Evolutionary conservation across 495 filamentous ascomycete genomes (phyloP).

Genomic region (Trichocladium uniseriatum): DNA sequence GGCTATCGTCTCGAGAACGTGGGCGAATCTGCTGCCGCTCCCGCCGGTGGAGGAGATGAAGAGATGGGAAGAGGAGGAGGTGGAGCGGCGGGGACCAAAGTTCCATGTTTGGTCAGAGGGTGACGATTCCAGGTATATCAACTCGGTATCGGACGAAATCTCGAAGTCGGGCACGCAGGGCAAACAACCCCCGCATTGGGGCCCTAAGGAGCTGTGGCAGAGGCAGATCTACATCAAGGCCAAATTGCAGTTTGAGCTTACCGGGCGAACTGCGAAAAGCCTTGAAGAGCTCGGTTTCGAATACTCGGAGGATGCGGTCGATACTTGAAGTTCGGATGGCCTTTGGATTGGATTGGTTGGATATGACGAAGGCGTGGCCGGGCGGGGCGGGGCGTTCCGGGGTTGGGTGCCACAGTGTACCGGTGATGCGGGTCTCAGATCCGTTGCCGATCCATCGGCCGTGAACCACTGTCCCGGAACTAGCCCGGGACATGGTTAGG

Average conservation of each 20-base stretch:
- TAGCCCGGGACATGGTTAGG: no score
- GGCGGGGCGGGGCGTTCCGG: no score
- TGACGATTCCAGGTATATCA: constrained; percentile 68
- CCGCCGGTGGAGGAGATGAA: constrained; percentile 56
- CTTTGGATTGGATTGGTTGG: no score
- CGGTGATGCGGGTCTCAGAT: no score
- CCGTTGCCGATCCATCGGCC: no score
- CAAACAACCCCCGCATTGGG: constrained; percentile 61
- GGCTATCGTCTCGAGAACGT: constrained; percentile 65
- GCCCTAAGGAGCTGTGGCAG: constrained; percentile 54
- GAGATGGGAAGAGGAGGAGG: constrained; percentile 42
- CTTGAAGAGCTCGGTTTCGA: constrained; percentile 37
- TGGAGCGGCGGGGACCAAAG: constrained; percentile 25
- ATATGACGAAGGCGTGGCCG: no score
- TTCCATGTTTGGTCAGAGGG: constrained; percentile 56
- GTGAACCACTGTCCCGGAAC: no score
- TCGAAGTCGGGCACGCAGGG: constrained; percentile 36
- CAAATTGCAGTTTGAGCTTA: constrained; percentile 38
- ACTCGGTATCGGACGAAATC: constrained; percentile 57
- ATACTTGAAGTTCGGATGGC: not conserved
- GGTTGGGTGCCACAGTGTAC: no score
- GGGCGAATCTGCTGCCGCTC: constrained; percentile 55
- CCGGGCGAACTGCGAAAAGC: constrained; percentile 32
- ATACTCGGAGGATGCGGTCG: constrained; percentile 20
- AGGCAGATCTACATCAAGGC: constrained; percentile 34